Base-by-base conservation (phyloP, 1,139 yeast species). In the Yamadazyma friedrichii region DNA sequence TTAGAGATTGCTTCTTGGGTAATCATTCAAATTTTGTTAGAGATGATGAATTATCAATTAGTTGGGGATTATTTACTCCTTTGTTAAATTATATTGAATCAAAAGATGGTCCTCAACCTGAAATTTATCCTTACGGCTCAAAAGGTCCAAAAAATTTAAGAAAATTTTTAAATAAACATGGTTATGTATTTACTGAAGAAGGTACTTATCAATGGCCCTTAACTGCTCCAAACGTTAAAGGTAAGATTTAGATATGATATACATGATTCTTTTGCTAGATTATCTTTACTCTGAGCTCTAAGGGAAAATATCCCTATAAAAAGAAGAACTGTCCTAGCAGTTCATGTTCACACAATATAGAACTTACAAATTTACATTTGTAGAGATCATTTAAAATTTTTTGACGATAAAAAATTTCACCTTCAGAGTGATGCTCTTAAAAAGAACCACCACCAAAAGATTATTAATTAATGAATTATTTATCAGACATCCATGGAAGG, bases 21-120 rank as follows among this genome's bases (percentile, higher is more conserved):
- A 95, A 91, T 66, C 98, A 93, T 68, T 85, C 98, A 46, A 91
- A 91, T 70, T 93, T 94, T 62, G 98, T 93, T 30, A 85, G 98
- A 70, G 98, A 91, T 61, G 99, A 93, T 62, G 99, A 93, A 70
- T 79, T 94, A 61, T 97, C 91, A 46, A 82, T 84, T 45, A 84
- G 95, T 45, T 93, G 99, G 99, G 76, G 78, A 55, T 70, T 93
- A 46, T 91, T 93, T 71, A 91, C 98, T 13, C 98, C 98, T 15
- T 72, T 94, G 51, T 76, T 94, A 61, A 70, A 91, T 48, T 76
- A 78, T 62, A 74, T 93, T 50, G 98, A 93, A 66, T 74, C 83
- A 35, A 72, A 78, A 34, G 64, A 80, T 31, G 85, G 79, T 44
- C 87, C 91, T 48, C 53, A 57, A 9, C 88, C 88, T 40, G 78